Percentiles rank a stretch among this genome's conserved stretches.
Conservation (phyloP, 2,329 filamentous ascomycete species). For the Bimuria novae-zelandiae region DNA sequence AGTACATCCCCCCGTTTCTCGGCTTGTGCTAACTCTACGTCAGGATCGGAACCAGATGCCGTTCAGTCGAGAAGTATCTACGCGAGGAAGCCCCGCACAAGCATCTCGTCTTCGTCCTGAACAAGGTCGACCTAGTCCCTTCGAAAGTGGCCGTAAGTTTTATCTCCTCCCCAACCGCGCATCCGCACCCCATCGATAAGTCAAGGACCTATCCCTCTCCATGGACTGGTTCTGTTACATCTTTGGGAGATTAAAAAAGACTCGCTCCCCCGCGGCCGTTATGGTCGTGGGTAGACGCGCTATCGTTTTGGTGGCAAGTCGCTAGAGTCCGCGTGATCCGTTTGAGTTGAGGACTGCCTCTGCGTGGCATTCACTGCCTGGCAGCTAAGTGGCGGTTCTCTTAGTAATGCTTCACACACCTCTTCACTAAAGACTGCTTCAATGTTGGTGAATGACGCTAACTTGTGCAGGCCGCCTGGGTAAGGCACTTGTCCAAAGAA, state of each 20-base stretch:
- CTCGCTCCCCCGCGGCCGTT: conserved; percentile 68
- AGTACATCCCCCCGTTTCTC: too few species aligned
- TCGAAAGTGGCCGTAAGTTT: conserved; percentile 91
- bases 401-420: conserved; percentile 99
- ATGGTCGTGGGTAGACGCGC: conserved; percentile 70
- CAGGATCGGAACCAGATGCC: conserved; percentile 81
- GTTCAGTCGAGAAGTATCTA: conserved; percentile 90
- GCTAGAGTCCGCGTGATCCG: conserved; percentile 78
- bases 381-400: conserved; percentile 77
- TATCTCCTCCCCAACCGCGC: conserved; percentile 39
- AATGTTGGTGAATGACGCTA: conserved; percentile 28
- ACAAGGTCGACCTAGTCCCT: conserved; percentile 92
- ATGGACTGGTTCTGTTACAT: conserved; percentile 97
- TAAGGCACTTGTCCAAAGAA: conserved; percentile 83
- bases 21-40: too few species aligned
- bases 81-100: conserved; percentile 94
- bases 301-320: conserved; percentile 88
- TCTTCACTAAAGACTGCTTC: conserved; percentile 25
- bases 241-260: conserved; percentile 90
- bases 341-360: conserved; percentile 96
- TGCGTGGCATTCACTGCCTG: conserved; percentile 58
- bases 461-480: conserved; percentile 80
- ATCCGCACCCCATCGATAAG: conserved; percentile 75
- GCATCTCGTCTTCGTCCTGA: conserved; percentile 86
- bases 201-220: conserved; percentile 76